Conservation (phyloP, 257 asterid genomes). For the Solanum chilense region DNA sequence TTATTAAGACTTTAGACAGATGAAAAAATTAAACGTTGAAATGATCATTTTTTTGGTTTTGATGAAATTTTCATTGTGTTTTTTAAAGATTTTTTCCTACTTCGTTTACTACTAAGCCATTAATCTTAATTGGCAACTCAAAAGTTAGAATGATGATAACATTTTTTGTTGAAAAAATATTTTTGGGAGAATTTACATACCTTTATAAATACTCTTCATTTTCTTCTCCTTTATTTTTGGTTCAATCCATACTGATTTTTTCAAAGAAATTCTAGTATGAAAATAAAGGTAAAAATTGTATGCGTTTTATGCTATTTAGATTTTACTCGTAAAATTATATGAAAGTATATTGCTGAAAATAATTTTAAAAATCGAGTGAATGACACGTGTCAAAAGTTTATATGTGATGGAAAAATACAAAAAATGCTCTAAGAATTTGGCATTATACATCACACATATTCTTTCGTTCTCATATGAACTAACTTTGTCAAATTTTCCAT, state of each 20-base stretch:
- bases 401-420: background rate
- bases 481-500: background rate
- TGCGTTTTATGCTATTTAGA: fast-evolving
- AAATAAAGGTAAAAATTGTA: too few relatives aligned
- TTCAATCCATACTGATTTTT: background rate
- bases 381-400: background rate
- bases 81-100: background rate
- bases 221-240: background rate
- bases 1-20: background rate
- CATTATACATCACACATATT: background rate
- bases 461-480: background rate
- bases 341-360: background rate
- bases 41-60: background rate
- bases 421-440: background rate
- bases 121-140: background rate
- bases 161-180: background rate
- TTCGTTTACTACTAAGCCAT: background rate
- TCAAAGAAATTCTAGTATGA: too few relatives aligned
- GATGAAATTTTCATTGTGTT: background rate
- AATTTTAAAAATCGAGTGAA: background rate
- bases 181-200: background rate
- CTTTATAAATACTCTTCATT: background rate
- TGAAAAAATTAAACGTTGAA: fast-evolving
- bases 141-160: background rate
- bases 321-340: background rate